phyloP scores from a whole-genome alignment of 805 yeast genomes.

The Lipomyces sp. region DNA sequence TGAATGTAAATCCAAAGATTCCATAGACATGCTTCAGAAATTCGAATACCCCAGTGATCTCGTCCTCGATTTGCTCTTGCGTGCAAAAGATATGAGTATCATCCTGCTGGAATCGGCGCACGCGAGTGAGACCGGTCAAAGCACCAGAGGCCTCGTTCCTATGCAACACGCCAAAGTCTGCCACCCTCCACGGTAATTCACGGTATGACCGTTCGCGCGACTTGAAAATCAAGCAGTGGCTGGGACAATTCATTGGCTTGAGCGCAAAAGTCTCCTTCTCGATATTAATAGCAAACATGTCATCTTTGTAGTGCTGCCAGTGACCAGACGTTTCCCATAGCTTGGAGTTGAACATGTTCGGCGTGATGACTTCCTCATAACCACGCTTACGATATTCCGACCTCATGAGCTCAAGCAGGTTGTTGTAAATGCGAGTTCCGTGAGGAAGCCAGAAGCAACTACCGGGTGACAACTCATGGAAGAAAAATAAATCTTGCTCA shows the following conservation, averaged over 20 bases:
- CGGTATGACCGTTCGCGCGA: conserved; percentile 78
- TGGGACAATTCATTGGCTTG: conserved; percentile 80
- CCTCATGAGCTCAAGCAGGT: conserved; percentile 78
- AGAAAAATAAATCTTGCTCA: conserved; percentile 94
- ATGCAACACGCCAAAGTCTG: conserved; percentile 91
- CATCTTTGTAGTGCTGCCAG: conserved; percentile 97
- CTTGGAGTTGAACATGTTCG: conserved; percentile 97
- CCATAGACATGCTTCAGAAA: conserved; percentile 76
- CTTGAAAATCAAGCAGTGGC: conserved; percentile 82
- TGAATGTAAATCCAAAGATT: conserved; percentile 67
- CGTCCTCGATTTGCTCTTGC: conserved; percentile 71
- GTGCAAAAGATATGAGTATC: conserved; percentile 97
- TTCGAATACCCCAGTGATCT: conserved; percentile 71
- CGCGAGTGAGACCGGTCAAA: conserved; percentile 87
- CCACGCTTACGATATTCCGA: conserved; percentile 90
- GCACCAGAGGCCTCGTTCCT: conserved; percentile 96
- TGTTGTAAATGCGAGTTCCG: conserved; percentile 95
- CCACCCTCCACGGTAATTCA: conserved; percentile 81
- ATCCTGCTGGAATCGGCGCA: conserved; percentile 94
- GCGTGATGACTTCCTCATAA: conserved; percentile 97
- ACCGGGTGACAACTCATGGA: conserved; percentile 97
- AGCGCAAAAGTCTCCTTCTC: conserved; percentile 95
- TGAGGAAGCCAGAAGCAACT: conserved; percentile 99
- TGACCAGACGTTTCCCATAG: conserved; percentile 99
- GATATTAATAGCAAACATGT: conserved; percentile 95